Percentiles rank a stretch among this genome's conserved stretches.
Conservation (phyloP, 1,139 yeast genomes). For the Pichia norvegensis region DNA sequence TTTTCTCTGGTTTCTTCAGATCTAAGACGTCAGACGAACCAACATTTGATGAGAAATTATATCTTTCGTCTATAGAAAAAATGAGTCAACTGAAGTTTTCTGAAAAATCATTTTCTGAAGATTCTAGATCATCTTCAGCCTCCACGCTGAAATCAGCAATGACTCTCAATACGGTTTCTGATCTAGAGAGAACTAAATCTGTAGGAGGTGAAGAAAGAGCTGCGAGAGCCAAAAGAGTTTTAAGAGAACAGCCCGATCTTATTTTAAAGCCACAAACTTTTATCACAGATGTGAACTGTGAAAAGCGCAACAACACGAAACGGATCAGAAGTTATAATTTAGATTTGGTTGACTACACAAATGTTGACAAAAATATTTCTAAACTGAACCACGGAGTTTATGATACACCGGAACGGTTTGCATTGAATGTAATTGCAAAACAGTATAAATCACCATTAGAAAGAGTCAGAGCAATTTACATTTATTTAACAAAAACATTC, state of each 20-base stretch:
- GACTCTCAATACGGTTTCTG: constrained; percentile 22
- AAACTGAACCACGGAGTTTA: constrained; percentile 22
- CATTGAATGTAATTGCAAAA: constrained; percentile 36
- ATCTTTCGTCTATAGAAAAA: constrained; percentile 20
- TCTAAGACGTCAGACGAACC: constrained; percentile 13
- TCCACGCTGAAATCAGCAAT: neutral
- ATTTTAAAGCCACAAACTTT: constrained; percentile 65
- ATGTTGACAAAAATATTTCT: constrained; percentile 23
- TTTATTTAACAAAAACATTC: constrained; percentile 50
- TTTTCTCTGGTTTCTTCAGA: constrained; percentile 34
- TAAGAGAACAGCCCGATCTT: constrained; percentile 57
- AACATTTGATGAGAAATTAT: constrained; percentile 26
- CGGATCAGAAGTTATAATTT: constrained; percentile 13
- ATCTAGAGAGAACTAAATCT: constrained; percentile 70
- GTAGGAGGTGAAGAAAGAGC: constrained; percentile 64
- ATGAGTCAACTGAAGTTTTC: constrained; percentile 7
- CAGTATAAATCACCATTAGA: constrained; percentile 42
- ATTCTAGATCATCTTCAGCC: neutral
- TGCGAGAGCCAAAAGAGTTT: constrained; percentile 57
- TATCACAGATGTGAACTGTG: constrained; percentile 42
- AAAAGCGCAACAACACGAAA: constrained; percentile 27
- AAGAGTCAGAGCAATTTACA: constrained; percentile 51
- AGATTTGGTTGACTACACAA: constrained; percentile 21
- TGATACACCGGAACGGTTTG: constrained; percentile 39
- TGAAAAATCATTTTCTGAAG: neutral